phyloP scores from a whole-genome alignment of 257 asterid genomes.

The Apocynum venetum region DNA sequence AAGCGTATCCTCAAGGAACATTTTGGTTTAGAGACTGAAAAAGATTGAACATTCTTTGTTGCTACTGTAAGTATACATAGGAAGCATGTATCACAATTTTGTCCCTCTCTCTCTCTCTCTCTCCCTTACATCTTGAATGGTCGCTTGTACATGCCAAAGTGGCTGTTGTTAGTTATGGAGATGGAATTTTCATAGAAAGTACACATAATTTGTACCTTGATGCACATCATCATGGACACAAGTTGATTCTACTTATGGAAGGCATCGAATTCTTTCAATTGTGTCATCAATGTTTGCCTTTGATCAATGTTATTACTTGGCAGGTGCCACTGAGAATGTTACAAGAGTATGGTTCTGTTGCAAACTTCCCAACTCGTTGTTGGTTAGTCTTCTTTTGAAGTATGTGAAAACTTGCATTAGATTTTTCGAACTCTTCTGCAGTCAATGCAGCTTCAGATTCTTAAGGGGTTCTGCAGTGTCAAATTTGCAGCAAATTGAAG shows the following conservation, averaged over 20 bases:
- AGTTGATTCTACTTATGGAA: background rate
- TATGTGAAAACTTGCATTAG: background rate
- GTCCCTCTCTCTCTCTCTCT: background rate
- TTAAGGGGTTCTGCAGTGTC: background rate
- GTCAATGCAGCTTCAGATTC: slow-evolving; percentile 13
- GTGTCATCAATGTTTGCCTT: background rate
- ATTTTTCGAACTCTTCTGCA: slow-evolving; percentile 27
- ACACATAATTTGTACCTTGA: background rate
- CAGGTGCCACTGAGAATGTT: background rate
- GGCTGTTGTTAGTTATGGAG: background rate
- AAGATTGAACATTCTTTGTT: background rate
- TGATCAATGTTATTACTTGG: background rate
- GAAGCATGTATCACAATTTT: background rate
- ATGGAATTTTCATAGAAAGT: background rate
- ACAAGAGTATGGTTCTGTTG: background rate
- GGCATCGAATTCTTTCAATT: background rate
- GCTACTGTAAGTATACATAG: background rate
- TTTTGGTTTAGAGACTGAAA: slow-evolving; percentile 39
- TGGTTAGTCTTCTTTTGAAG: background rate
- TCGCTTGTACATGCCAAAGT: background rate
- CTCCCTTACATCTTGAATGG: background rate
- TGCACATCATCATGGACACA: background rate
- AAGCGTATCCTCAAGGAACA: slow-evolving; percentile 47
- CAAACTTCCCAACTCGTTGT: background rate
- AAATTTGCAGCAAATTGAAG: slow-evolving; percentile 5